A percentile compares a stretch with the other conserved stretches of the same genome.
These are phyloP conservation scores for Sugiyamaella paludigena DNA, from an alignment of 1,139 yeast genomes.

Conservation along the genomic window DNA sequence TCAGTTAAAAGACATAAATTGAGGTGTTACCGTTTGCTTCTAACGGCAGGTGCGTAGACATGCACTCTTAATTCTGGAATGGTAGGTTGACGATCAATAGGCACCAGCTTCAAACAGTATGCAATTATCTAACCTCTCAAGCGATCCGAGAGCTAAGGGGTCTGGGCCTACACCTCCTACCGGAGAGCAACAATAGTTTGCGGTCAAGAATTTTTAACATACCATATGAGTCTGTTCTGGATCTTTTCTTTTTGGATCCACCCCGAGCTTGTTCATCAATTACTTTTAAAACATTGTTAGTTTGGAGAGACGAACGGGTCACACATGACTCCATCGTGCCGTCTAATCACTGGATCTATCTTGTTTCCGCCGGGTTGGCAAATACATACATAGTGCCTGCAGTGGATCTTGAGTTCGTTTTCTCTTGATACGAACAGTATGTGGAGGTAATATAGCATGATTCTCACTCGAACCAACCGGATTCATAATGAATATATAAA, in stretches of 20 bases:
- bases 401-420: conserved; percentile 83
- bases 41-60: no score
- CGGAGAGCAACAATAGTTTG: conserved; percentile 31
- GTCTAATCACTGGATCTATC: no score
- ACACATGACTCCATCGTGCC: no score
- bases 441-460: conserved; percentile 19
- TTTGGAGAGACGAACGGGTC: conserved; percentile 20
- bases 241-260: conserved; percentile 42
- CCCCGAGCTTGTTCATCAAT: conserved; percentile 42
- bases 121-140: no score
- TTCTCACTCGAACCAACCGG: neutral
- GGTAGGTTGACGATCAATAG: no score
- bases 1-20: conserved; percentile 14
- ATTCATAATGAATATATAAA: neutral
- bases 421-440: conserved; percentile 73
- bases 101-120: no score
- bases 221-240: conserved; percentile 38
- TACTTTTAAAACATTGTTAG: conserved; percentile 27
- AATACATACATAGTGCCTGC: conserved; percentile 59
- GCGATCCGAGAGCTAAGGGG: no score
- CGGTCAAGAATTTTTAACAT: conserved; percentile 12
- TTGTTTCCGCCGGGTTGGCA: conserved; percentile 11
- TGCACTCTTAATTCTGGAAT: no score
- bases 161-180: no score
- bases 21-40: neutral